Base-by-base conservation (phyloP, 495 filamentous ascomycete species). In the Hypoxylon perforatum region DNA sequence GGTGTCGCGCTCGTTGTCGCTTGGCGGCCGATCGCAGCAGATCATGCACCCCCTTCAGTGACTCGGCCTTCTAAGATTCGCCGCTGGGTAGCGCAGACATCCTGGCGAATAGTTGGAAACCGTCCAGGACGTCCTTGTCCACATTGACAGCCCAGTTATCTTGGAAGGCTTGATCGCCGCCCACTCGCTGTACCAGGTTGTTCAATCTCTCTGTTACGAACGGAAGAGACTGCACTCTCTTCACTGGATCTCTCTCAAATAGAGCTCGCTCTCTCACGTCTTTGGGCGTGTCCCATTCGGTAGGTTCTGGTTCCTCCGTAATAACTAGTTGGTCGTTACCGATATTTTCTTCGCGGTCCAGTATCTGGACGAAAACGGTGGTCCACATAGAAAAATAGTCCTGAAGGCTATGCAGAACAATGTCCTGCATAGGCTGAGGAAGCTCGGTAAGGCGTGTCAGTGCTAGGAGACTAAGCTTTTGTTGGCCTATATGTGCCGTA, bases 121-220 rank as follows among this genome's bases (percentile, higher is more conserved):
- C 87, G 15, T 72, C 71, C 54, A 97, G 65, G 2, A 98, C 91
- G 41, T 96, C 88, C 41, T 82, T 80, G 77, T 98, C 95, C 33
- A 97, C 92, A 80, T 96, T 92, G n/a, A 83, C 82, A n/a, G 91
- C 76, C 90, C 90, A 97, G 44, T 91, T 84, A 44, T 86, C 82
- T 76, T 89, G 83, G 76, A 97, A 97, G 14, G 76, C 80, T 69
- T 89, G 83, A 50, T 87, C 85, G 1, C 94, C 93, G 3, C 94
- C 94, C 59, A 82, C 85, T 4, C 82, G 77, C 56, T 77, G 78
- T 57, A 97, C 85, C n/a, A 91, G 78, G 1, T 82, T 76, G n/a
- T 84, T 78, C 52, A 98, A 70, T 30, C 87, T 82, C 39, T 88
- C 83, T 54, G 86, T 85, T 11, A 97, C 82, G 73, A 92, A 96